Conservation (phyloP, 805 yeast genomes). For the Hagleromyces aurorensis region DNA sequence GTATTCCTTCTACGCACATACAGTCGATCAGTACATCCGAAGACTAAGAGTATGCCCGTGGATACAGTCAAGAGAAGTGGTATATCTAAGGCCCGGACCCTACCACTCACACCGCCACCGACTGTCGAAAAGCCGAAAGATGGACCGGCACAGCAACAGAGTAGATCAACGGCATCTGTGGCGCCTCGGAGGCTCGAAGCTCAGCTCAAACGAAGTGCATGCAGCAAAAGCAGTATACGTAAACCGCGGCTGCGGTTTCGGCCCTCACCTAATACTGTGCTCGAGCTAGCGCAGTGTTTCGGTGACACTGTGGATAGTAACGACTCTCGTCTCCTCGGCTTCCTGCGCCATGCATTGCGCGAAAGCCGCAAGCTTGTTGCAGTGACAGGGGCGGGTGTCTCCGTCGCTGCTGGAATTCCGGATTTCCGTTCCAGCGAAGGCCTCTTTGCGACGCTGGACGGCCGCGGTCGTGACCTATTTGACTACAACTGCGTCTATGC, state of each 20-base stretch:
- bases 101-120: conserved; percentile 21
- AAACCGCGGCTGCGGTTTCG: conserved; percentile 41
- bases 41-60: too few species aligned
- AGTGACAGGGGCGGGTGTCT: conserved; percentile 84
- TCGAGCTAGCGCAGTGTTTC: conserved; percentile 29
- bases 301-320: conserved; percentile 9
- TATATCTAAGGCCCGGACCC: not conserved
- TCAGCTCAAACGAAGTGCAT: conserved; percentile 10
- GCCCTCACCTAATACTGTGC: conserved; percentile 39
- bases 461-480: conserved; percentile 63
- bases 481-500: conserved; percentile 67
- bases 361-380: conserved; percentile 54
- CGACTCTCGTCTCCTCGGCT: conserved; percentile 31
- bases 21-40: too few species aligned
- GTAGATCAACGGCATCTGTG: conserved; percentile 3
- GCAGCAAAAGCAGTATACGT: conserved; percentile 20
- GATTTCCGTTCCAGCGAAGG: conserved; percentile 78
- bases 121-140: conserved; percentile 12
- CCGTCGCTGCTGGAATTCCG: conserved; percentile 88
- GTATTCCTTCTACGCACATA: too few species aligned
- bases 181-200: conserved; percentile 19
- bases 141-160: not conserved
- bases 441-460: conserved; percentile 49
- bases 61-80: too few species aligned
- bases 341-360: conserved; percentile 43